A percentile compares a stretch with the other conserved stretches of the same genome.
Evolutionary conservation across 2,329 filamentous ascomycete species (phyloP).

Genomic region (Pseudonectria foliicola): DNA sequence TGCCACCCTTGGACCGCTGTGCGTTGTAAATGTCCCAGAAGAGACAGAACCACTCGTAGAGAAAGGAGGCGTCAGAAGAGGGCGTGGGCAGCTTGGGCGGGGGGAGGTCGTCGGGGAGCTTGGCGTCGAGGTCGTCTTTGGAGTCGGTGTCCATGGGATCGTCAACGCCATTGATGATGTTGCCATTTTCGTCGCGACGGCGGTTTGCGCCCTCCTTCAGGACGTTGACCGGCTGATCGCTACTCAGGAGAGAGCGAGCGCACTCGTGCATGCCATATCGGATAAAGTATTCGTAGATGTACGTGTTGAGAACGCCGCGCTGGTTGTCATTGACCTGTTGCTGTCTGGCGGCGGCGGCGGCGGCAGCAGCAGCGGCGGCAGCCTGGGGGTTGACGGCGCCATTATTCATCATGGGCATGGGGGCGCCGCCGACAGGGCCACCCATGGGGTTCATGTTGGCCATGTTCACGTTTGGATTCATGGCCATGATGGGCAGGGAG

Average conservation of each 20-base stretch:
- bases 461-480: constrained; percentile 60
- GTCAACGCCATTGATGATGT: constrained; percentile 61
- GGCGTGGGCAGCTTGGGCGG: constrained; percentile 60
- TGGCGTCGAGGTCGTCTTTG: constrained; percentile 68
- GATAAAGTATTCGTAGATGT: constrained; percentile 88
- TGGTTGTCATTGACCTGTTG: constrained; percentile 39
- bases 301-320: constrained; percentile 66
- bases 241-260: constrained; percentile 65
- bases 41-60: constrained; percentile 96
- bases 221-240: constrained; percentile 60
- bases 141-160: constrained; percentile 76
- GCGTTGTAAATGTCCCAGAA: constrained; percentile 96
- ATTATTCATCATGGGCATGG: constrained; percentile 63
- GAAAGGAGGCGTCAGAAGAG: constrained; percentile 67
- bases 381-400: constrained; percentile 32
- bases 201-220: constrained; percentile 63
- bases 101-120: constrained; percentile 75
- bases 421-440: constrained; percentile 53
- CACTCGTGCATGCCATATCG: constrained; percentile 78
- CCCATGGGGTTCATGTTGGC: constrained; percentile 63
- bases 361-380: constrained; percentile 22
- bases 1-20: constrained; percentile 63
- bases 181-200: constrained; percentile 60
- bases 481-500: constrained; percentile 27
- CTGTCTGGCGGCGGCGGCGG: constrained; percentile 27